Evolutionary conservation across 1,284 basidiomycete species (phyloP), one percentile per base, ranked within the genome.

Genomic region (Blastosporella zonata): DNA sequence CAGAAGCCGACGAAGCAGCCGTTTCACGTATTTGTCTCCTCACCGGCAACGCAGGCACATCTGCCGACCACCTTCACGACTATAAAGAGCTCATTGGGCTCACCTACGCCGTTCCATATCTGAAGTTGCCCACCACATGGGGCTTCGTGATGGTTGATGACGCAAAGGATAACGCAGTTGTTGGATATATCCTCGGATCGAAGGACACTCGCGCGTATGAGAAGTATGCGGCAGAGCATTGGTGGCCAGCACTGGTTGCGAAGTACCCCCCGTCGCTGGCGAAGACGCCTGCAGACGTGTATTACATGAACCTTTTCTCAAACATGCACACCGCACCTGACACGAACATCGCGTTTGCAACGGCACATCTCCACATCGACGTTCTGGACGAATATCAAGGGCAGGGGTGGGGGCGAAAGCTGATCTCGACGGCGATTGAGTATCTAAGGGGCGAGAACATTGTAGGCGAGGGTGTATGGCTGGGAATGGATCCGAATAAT

Each of bases 1-100:
- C 69, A 28, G 67, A 71, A 47, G 65, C 65, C 12, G 87, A 90
- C 58, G 72, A 71, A 10, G 61, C 69, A 1, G 72, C 78, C 0
- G 68, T 90, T 39, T 84, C 82, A 47, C 74, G 67, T 44, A 85
- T 90, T 58, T 90, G 87, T 61, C 73, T 90, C 33, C 71, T 86
- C 47, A 90, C 87, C 2, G 84, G 75, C 10, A 74, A 85, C 50
- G 84, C 84, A 28, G 87, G 88, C 36, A 67, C 68, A 54, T 82
- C 83, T 50, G 85, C 83, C 21, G 81, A 82, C 61, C 55, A 58
- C 25, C 67, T 81, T 21, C 83, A 88, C 67, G 75, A 78, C 25
- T 75, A 74, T 56, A 68, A 67, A 15, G 83, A 86, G 55, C 75
- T 89, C 23, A 81, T 79, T 5, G 85, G 87, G 2, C 70, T 87